A percentile compares a stretch with the other conserved stretches of the same genome.
phyloP scores from a whole-genome alignment of 495 filamentous ascomycete genomes.

The Paragyromitra xinjiangensis region DNA sequence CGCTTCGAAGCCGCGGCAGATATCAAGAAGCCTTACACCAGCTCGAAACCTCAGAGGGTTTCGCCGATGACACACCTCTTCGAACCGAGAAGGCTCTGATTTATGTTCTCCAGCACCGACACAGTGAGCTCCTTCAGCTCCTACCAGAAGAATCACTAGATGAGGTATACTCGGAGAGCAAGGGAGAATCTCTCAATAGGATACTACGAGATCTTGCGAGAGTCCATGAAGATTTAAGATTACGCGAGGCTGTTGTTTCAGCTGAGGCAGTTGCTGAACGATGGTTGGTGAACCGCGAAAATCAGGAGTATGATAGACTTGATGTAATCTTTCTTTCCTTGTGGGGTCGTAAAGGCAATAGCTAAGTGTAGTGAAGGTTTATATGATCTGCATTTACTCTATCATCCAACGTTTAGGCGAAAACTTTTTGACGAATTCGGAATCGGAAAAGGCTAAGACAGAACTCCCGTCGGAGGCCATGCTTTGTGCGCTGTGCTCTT shows the following conservation, averaged over 20 bases:
- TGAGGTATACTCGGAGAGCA: not conserved
- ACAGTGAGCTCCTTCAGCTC: not conserved
- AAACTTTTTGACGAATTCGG: not conserved
- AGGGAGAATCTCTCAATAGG: not conserved
- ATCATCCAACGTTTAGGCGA: not conserved
- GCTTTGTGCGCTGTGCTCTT: not conserved
- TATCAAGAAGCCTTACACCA: not conserved
- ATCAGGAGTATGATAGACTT: constrained; percentile 6
- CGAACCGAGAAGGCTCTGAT: not conserved
- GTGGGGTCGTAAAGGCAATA: not conserved
- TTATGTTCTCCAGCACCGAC: constrained; percentile 11
- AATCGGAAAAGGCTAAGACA: not conserved
- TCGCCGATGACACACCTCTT: not conserved
- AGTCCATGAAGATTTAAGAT: not conserved
- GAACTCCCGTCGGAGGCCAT: not conserved
- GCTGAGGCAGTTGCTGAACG: not conserved
- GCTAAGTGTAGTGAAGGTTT: constrained; percentile 2
- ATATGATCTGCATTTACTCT: not conserved
- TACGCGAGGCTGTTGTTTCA: constrained; percentile 1
- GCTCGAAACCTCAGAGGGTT: not conserved
- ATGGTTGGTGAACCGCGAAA: not conserved
- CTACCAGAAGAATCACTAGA: not conserved
- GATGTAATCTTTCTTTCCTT: not conserved
- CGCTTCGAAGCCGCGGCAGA: constrained; percentile 3
- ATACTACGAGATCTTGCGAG: not conserved